phyloP scores from a whole-genome alignment of 2,329 filamentous ascomycete genomes.

The Fusarium zealandicum region DNA sequence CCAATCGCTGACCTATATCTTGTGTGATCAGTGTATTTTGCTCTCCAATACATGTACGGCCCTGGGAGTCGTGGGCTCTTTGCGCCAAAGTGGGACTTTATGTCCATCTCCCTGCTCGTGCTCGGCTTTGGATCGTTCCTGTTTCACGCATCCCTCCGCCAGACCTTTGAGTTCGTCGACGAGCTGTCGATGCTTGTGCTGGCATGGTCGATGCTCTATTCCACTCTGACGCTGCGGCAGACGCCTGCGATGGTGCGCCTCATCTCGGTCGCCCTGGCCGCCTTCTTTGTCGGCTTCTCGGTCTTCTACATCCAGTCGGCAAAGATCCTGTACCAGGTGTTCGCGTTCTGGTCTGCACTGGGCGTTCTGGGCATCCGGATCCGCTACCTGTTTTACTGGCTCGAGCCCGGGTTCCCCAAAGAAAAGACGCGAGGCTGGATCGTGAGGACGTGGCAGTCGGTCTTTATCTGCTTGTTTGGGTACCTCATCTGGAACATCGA shows the following conservation, averaged over 20 bases:
- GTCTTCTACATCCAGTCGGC: conserved; percentile 52
- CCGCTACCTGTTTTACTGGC: conserved; percentile 46
- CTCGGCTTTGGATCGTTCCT: conserved; percentile 53
- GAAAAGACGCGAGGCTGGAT: conserved; percentile 39
- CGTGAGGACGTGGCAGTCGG: conserved; percentile 40
- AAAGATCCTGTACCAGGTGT: conserved; percentile 54
- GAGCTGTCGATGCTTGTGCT: conserved; percentile 67
- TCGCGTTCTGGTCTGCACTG: conserved; percentile 48
- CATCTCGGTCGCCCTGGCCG: conserved; percentile 49
- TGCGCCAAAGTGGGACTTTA: conserved; percentile 48
- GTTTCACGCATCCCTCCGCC: conserved; percentile 55
- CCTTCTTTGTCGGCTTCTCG: conserved; percentile 51
- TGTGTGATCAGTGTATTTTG: conserved; percentile 49
- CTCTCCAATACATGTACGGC: conserved; percentile 49
- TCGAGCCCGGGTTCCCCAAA: conserved; percentile 41
- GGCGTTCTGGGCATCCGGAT: conserved; percentile 45
- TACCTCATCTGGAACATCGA: conserved; percentile 66
- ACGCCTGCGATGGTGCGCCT: conserved; percentile 43
- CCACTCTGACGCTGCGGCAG: conserved; percentile 54
- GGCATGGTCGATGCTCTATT: conserved; percentile 59
- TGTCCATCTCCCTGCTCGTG: conserved; percentile 51
- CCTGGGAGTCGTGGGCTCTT: conserved; percentile 42
- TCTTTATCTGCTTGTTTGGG: conserved; percentile 50
- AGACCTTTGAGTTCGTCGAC: conserved; percentile 56
- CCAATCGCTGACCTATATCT: conserved; percentile 10